Base-by-base conservation (phyloP, 768 basidiomycete species). In the Kwoniella sp. region DNA sequence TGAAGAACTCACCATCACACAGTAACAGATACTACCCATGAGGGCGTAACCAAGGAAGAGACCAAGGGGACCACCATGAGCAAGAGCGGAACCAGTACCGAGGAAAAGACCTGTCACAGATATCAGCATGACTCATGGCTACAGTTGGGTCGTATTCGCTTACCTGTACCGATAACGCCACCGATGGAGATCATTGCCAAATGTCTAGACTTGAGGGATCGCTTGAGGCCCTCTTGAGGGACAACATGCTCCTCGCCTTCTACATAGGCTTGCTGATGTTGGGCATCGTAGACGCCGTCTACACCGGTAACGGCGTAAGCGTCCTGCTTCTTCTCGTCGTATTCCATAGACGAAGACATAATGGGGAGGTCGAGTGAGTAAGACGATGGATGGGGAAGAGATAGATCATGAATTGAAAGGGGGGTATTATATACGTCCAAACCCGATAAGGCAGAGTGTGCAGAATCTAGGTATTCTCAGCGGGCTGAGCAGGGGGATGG, bases 1-100 rank as follows among this genome's bases (percentile, higher is more conserved):
- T 33, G 13, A 33, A 33, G 33, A 5, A 67, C 69, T 70, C 58
- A 73, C 87, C 89, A 91, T 91, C 70, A 89, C 87, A 22, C 83
- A 82, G 60, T 65, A 72, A 64, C 71, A 72, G 56, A 75, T 56
- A 17, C 58, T 51, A 56, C 68, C 72, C 53, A 69, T 67, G 13
- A 69, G 52, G 25, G 59, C 40, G 63, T 73, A 76, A 66, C 74
- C 74, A 26, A 76, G 19, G 51, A 73, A 67, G 19, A 76, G 65
- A 68, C 72, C 71, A 37, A 73, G 68, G 37, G 74, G 74, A 36
- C 74, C 74, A 64, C 74, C 74, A 56, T 73, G 70, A 33, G 60
- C 52, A 10, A 76, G 58, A 10, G 70, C 66, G 48, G 70, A 76
- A 25, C 83, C 86, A 22, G 79, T 79, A 60, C 79, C 79, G 24